A percentile compares a stretch with the other conserved stretches of the same genome.
phyloP scores from a whole-genome alignment of 2,329 filamentous ascomycete genomes.

The Cadophora luteo-olivacea region DNA sequence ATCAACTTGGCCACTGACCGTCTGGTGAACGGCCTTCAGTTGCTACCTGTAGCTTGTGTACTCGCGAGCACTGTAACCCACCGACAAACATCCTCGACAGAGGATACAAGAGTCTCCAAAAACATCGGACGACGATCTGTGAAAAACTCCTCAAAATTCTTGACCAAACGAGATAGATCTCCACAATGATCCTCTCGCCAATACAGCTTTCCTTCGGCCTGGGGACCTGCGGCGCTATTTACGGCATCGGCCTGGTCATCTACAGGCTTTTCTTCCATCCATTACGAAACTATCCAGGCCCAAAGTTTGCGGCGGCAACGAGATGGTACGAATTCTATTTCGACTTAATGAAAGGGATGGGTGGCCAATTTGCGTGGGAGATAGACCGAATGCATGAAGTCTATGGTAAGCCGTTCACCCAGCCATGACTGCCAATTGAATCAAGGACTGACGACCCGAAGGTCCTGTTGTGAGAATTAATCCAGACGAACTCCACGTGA shows the following conservation, averaged over 20 bases:
- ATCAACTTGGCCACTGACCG: neutral
- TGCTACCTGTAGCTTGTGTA: neutral
- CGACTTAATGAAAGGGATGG: conserved; percentile 29
- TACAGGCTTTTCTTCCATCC: conserved; percentile 25
- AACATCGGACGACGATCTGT: neutral
- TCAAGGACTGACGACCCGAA: neutral
- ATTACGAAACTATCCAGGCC: conserved; percentile 40
- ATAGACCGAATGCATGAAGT: conserved; percentile 31
- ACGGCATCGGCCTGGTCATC: conserved; percentile 14
- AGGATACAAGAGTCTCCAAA: neutral
- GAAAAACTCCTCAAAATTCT: neutral
- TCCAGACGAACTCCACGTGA: conserved; percentile 42
- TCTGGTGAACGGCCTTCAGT: neutral
- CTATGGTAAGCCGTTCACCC: conserved; percentile 26
- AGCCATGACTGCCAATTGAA: neutral
- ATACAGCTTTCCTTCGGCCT: neutral
- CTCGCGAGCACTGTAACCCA: neutral
- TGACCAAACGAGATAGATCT: neutral
- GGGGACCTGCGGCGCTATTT: neutral
- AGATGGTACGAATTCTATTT: conserved; percentile 38
- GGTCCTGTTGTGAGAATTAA: conserved; percentile 41
- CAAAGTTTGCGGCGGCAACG: conserved; percentile 42
- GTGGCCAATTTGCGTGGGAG: conserved; percentile 31
- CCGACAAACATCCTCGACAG: neutral
- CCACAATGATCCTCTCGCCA: conserved; percentile 4